Evolutionary conservation across 345 rosid genomes (phyloP), one percentile per base, ranked within the genome.

Genomic region (Hibiscus trionum): DNA sequence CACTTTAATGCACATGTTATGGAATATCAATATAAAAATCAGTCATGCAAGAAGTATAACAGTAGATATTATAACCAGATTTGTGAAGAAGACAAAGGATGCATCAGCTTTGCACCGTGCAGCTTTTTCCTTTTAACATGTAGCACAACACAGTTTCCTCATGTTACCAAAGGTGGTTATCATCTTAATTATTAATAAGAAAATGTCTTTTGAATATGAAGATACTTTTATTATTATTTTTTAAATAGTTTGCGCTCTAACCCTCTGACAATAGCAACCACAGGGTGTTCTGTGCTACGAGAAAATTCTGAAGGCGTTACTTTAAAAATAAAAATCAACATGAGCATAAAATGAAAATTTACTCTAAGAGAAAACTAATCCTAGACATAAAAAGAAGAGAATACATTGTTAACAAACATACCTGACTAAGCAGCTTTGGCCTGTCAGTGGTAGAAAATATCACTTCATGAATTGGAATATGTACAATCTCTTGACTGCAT

Each of bases 371-470:
- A 33, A 33, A 69, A 55, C 52, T 21, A 57, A 42, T 21, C 0
- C 10, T 19, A 7, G 9, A 9, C 69, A 10, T 5, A 12, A 42
- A 24, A 44, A 42, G 39, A 65, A 42, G 17, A 42, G 33, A 66
- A 24, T 3, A 7, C 52, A 12, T 71, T 71, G 9, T 37, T 31
- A 11, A 7, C 50, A 77, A 55, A 56, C 47, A 59, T 79, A 88
- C 96, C 91, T 88, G 87, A 80, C 93, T 86, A 74, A 88, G 91
- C 81, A 88, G 84, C 84, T 90, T 90, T 44, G 91, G 93, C 76
- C 82, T 88, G 82, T 90, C 93, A 65, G 81, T 69, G 1, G 91
- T 82, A 69, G 90, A 90, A 84, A 90, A 88, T 73, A 85, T 82
- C 53, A 90, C 88, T 86, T 90, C 93, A 69, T 90, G 92, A 69